These are phyloP conservation scores for Glycine tomentella DNA, from an alignment of 306 rosid genomes.

Conservation along the genomic window DNA sequence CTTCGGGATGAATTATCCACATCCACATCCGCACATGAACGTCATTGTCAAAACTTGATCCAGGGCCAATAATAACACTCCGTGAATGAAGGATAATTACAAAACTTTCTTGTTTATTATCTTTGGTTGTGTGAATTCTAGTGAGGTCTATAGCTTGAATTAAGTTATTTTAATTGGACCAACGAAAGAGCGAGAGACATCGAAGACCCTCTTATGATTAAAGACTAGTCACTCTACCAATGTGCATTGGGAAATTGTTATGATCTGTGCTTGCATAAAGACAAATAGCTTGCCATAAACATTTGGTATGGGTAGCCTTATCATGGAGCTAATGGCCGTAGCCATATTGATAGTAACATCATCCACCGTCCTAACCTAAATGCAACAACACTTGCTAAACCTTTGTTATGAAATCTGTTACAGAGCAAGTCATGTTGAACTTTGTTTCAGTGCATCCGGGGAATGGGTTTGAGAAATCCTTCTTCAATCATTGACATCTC, in stretches of 20 bases:
- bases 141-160: slow-evolving; percentile 30
- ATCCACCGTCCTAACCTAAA: slow-evolving; percentile 22
- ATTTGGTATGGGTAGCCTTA: slow-evolving; percentile 31
- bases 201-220: slow-evolving; percentile 22
- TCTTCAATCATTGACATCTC: slow-evolving; percentile 22
- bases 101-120: slow-evolving; percentile 11
- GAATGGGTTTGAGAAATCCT: slow-evolving; percentile 1
- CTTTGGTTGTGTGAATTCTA: not conserved
- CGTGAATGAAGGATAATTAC: slow-evolving; percentile 46
- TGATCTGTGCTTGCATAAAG: slow-evolving; percentile 13
- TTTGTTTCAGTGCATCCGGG: not conserved
- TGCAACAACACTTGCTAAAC: not conserved
- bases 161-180: slow-evolving; percentile 23
- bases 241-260: slow-evolving; percentile 29
- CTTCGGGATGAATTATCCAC: slow-evolving; percentile 37
- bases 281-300: slow-evolving; percentile 8
- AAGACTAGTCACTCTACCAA: slow-evolving; percentile 31
- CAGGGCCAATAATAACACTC: slow-evolving; percentile 39
- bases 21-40: slow-evolving; percentile 20
- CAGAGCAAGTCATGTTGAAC: not conserved
- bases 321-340: slow-evolving; percentile 13
- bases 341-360: not conserved
- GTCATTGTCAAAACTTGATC: slow-evolving; percentile 30
- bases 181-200: slow-evolving; percentile 13
- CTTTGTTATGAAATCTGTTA: not conserved